Evolutionary conservation across 225 moss, liverwort and hornwort genomes (phyloP).

Genomic region (Takakia lepidozioides): DNA sequence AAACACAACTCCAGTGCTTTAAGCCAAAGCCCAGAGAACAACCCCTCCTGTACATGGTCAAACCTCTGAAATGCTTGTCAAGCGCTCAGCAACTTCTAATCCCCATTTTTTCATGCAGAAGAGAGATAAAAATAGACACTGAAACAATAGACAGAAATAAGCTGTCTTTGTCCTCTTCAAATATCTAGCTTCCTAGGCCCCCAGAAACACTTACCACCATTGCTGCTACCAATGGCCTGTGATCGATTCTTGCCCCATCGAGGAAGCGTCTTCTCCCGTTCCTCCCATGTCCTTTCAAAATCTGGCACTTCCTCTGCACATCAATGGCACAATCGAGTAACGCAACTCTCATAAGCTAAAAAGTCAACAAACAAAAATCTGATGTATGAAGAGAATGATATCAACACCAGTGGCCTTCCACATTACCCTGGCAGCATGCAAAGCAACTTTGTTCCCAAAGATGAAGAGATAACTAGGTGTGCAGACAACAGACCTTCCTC

Average conservation of each 20-base stretch:
- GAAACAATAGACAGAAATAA: slow-evolving; percentile 8
- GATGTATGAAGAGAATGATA: neutral
- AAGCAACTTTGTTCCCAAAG: neutral
- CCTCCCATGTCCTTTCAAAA: slow-evolving; percentile 47
- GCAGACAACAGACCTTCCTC: slow-evolving; percentile 27
- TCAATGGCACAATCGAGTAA: slow-evolving; percentile 1
- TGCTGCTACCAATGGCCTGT: slow-evolving; percentile 28
- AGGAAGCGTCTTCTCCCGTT: slow-evolving; percentile 29
- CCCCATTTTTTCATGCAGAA: neutral
- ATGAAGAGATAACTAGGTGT: neutral
- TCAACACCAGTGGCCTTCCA: neutral
- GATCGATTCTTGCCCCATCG: slow-evolving; percentile 41
- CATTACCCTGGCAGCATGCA: neutral
- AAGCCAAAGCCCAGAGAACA: too few relatives aligned
- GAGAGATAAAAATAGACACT: slow-evolving; percentile 3
- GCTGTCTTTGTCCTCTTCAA: too few relatives aligned
- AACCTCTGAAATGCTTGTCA: neutral
- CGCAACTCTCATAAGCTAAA: neutral
- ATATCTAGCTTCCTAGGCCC: too few relatives aligned
- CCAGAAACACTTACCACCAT: slow-evolving; percentile 28
- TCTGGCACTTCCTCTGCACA: slow-evolving; percentile 39
- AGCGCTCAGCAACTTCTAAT: neutral
- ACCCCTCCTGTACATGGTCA: too few relatives aligned
- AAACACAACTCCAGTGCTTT: too few relatives aligned
- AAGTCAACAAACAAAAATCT: neutral